Evolutionary conservation across 2,329 filamentous ascomycete species (phyloP).

Genomic region (Ilyonectria sp.): DNA sequence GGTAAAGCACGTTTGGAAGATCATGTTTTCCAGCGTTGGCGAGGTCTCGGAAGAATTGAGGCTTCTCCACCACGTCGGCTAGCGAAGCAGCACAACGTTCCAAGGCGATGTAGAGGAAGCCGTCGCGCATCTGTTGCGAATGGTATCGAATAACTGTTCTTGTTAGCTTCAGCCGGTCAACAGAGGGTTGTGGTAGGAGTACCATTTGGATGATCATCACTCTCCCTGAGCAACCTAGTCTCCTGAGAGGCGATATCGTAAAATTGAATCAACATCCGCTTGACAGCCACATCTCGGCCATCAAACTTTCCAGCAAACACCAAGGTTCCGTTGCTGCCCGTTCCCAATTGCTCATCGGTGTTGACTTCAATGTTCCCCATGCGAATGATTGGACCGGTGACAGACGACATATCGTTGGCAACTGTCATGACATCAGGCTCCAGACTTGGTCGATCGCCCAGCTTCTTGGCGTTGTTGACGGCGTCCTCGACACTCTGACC

Average conservation of each 20-base stretch:
- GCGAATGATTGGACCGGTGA: constrained; percentile 71
- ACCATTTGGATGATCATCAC: constrained; percentile 93
- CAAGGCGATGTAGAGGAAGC: constrained; percentile 95
- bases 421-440: constrained; percentile 75
- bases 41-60: constrained; percentile 75
- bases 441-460: constrained; percentile 67
- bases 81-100: constrained; percentile 95
- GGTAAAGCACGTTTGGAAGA: constrained; percentile 84
- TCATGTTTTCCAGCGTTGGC: constrained; percentile 82
- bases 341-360: constrained; percentile 74
- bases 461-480: constrained; percentile 71
- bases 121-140: constrained; percentile 88
- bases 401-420: constrained; percentile 70
- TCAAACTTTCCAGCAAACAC: constrained; percentile 97
- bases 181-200: constrained; percentile 37
- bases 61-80: constrained; percentile 90
- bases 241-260: constrained; percentile 97
- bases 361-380: constrained; percentile 77
- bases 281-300: constrained; percentile 92
- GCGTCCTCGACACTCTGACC: constrained; percentile 71
- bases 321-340: constrained; percentile 96
- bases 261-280: constrained; percentile 96
- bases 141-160: constrained; percentile 92
- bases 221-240: constrained; percentile 90
- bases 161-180: constrained; percentile 30